Percentiles rank a stretch among this genome's conserved stretches.
Evolutionary conservation across 164 flowering plant genomes (phyloP).

Genomic region (Dillenia turbinata): DNA sequence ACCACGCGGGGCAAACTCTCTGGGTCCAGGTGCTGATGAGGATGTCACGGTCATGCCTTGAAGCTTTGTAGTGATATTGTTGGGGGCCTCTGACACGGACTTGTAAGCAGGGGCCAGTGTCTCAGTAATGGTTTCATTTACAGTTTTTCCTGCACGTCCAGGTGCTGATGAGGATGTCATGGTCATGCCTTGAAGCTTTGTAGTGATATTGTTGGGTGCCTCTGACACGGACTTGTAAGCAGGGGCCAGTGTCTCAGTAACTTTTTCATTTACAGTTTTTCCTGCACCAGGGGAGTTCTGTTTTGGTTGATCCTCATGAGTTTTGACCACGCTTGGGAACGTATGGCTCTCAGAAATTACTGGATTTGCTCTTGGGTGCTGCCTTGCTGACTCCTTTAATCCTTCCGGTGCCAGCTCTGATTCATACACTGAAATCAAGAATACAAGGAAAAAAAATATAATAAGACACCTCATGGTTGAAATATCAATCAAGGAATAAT

Average conservation of each 20-base stretch:
- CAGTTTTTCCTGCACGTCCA: constrained; percentile 24
- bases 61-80: constrained; percentile 34
- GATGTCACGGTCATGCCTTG: constrained; percentile 27
- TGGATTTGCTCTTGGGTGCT: constrained; percentile 36
- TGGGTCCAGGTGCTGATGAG: constrained; percentile 5
- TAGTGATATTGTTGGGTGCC: constrained; percentile 30
- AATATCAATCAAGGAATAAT: background rate
- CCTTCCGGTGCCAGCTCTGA: constrained; percentile 55
- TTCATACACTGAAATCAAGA: constrained; percentile 61
- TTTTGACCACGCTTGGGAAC: background rate
- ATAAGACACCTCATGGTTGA: background rate
- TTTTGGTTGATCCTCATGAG: constrained; percentile 2
- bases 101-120: constrained; percentile 39
- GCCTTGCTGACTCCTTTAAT: constrained; percentile 35
- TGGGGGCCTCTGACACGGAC: constrained; percentile 36
- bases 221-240: constrained; percentile 33
- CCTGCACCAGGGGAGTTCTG: constrained; percentile 11
- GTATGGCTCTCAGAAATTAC: constrained; percentile 35
- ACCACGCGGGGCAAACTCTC: background rate
- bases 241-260: constrained; percentile 38
- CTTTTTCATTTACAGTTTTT: constrained; percentile 26
- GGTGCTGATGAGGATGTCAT: too few species aligned
- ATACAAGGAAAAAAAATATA: background rate
- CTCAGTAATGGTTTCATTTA: constrained; percentile 28
- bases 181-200: constrained; percentile 40